Base-by-base conservation (phyloP, 73 alveolate species). In the Stentor coeruleus region DNA sequence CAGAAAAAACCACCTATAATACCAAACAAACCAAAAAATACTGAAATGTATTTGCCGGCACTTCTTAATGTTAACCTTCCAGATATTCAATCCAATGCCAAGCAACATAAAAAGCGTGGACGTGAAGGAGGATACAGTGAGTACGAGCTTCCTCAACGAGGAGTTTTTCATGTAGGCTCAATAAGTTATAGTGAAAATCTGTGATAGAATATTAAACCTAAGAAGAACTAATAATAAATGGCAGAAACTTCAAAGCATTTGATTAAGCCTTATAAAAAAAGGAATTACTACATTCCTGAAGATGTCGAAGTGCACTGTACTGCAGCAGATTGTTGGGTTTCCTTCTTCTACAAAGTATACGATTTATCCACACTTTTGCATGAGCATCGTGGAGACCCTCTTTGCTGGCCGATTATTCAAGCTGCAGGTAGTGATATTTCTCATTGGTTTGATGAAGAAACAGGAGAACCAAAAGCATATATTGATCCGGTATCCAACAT, bases 361-460 rank as follows among this genome's bases (percentile, higher is more conserved):
- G 97, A 96, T 88, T 89, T 96, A 36, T 86, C 99, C 55, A 87
- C 84, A 83, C 93, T 93, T 36, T 91, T 96, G 41, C 91, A 90
- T 81, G 98, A 92, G 75, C 90, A 93, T 31, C 75, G 40, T 26
- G 83, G 89, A 39, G 91, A 85, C 73, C 93, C 95, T 40, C 85
- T 91, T 72, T 89, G 96, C 84, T 91, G 94, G 59, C 99, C 99
- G 38, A 82, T 96, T 28, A 95, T 96, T 41, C 88, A 92, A 55
- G 95, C 95, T 39, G 99, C 99, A 35, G 99, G 99, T 40, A 88
- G 94, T 3, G 99, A 96, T 83, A 95, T 96, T 77, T 89, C 98
- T 33, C 98, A 96, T 85, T 96, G 99, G 99, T 97, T 97, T 76
- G 98, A 97, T 85, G 92, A 92, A 72, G 87, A 88, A 80, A 95